These are phyloP conservation scores for Maudiozyma barnettii DNA, from an alignment of 805 yeast genomes.

Conservation along the genomic window DNA sequence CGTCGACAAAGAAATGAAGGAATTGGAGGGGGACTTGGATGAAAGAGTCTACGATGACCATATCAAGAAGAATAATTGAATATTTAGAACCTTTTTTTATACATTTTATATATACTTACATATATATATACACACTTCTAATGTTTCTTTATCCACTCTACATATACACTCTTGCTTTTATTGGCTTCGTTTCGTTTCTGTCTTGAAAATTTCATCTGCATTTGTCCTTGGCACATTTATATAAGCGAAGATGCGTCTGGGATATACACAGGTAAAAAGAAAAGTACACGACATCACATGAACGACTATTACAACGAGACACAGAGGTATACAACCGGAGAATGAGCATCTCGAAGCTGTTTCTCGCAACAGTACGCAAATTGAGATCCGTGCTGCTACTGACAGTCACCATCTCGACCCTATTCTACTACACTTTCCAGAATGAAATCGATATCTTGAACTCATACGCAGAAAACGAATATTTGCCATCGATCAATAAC, in stretches of 20 bases:
- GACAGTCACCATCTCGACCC: conserved; percentile 21
- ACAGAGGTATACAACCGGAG: background rate
- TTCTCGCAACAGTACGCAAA: conserved; percentile 12
- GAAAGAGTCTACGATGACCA: conserved; percentile 57
- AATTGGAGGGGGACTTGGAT: conserved; percentile 68
- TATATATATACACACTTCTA: background rate
- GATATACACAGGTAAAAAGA: too few relatives aligned
- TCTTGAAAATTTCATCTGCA: too few relatives aligned
- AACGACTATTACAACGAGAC: background rate
- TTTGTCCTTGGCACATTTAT: too few relatives aligned
- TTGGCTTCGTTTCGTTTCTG: too few relatives aligned
- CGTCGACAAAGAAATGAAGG: conserved; percentile 70
- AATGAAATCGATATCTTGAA: conserved; percentile 30
- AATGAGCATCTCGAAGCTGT: conserved; percentile 12
- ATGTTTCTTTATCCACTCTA: too few relatives aligned
- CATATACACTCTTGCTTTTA: too few relatives aligned
- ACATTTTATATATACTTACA: background rate
- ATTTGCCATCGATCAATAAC: conserved; percentile 23
- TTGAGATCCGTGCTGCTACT: conserved; percentile 23
- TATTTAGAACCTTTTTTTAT: background rate
- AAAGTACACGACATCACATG: too few relatives aligned
- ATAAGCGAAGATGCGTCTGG: too few relatives aligned
- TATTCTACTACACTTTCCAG: conserved; percentile 29
- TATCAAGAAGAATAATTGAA: conserved; percentile 1
- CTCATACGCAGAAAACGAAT: conserved; percentile 30